A percentile compares a stretch with the other conserved stretches of the same genome.
Evolutionary conservation across 2,329 filamentous ascomycete species (phyloP).

Genomic region (Botrytis pseudocinerea): DNA sequence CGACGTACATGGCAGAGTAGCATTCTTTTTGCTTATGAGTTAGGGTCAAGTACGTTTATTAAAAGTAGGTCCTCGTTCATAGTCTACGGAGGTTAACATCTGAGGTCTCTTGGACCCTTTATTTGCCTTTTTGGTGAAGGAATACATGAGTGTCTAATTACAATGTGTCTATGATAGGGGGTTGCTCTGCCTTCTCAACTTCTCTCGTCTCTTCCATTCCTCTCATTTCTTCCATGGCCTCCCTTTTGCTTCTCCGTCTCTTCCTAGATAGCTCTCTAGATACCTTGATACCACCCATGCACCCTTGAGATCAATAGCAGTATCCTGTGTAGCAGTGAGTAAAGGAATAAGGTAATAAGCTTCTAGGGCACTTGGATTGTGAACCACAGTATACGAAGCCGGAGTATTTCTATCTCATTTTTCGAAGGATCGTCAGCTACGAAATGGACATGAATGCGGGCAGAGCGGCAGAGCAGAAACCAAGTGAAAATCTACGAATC

Average conservation of each 20-base stretch:
- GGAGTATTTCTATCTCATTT: conserved; percentile 9
- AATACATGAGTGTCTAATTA: conserved; percentile 1
- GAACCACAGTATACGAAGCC: neutral
- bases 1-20: neutral
- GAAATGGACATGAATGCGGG: conserved; percentile 13
- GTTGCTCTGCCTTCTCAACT: neutral
- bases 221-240: neutral
- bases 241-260: neutral
- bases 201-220: neutral
- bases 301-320: neutral
- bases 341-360: neutral
- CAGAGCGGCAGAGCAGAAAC: conserved; percentile 20
- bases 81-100: neutral
- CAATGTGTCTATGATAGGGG: conserved; percentile 17
- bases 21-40: neutral
- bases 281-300: neutral
- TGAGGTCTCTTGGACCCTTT: neutral
- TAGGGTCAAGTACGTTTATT: neutral
- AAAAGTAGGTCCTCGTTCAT: neutral
- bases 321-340: neutral
- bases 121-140: neutral
- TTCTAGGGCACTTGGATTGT: neutral
- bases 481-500: conserved; percentile 19
- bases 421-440: conserved; percentile 14
- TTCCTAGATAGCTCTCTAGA: neutral